Conservation (phyloP, 73 alveolate species). For the Halteria grandinella region DNA sequence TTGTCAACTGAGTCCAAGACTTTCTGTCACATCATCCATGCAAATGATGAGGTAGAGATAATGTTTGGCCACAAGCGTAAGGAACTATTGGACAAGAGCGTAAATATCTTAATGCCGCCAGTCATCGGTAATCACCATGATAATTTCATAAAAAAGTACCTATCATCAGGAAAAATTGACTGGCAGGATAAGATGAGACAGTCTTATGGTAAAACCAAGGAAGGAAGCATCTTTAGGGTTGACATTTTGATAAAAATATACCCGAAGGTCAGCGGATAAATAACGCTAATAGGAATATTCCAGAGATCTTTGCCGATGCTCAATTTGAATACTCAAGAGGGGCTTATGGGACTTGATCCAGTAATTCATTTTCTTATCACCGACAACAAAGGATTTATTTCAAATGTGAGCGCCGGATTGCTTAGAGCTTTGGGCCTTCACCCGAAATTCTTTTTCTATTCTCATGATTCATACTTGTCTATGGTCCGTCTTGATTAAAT, state of each 20-base stretch:
- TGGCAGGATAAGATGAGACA: too few species aligned
- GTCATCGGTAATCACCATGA: too few species aligned
- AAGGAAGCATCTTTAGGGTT: not conserved
- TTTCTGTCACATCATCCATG: conserved; percentile 31
- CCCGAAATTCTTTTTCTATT: conserved; percentile 24
- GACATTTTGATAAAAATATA: conserved; percentile 37
- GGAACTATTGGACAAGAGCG: conserved; percentile 28
- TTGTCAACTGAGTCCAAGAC: conserved; percentile 17
- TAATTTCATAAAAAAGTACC: too few species aligned
- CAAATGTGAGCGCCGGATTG: conserved; percentile 30
- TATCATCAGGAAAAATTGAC: too few species aligned
- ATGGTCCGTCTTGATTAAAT: too few species aligned
- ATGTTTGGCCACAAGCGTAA: conserved; percentile 22
- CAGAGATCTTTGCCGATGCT: too few species aligned
- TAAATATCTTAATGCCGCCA: too few species aligned
- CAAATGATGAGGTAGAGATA: conserved; percentile 30
- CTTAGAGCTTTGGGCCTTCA: conserved; percentile 10
- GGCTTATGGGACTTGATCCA: too few species aligned
- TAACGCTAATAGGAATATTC: conserved; percentile 42
- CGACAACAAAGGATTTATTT: conserved; percentile 35
- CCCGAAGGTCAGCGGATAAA: conserved; percentile 3
- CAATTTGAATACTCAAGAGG: too few species aligned
- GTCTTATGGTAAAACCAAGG: not conserved
- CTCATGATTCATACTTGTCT: too few species aligned
- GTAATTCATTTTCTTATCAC: conserved; percentile 32